Evolutionary conservation across 495 filamentous ascomycete species (phyloP).

Genomic region (Penicillium malachiteum): DNA sequence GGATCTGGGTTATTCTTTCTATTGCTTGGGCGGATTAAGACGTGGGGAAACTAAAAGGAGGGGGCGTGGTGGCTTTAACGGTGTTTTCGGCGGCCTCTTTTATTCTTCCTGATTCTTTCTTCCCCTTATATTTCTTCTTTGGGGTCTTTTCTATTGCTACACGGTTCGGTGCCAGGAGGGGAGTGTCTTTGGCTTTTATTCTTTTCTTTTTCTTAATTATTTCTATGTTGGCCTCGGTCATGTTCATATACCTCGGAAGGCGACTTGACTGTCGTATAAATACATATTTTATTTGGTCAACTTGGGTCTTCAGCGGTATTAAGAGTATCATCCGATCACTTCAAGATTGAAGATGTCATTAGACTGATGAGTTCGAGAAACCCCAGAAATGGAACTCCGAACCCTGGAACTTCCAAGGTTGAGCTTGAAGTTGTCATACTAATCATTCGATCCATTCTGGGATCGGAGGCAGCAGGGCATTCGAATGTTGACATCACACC

Average conservation of each 20-base stretch:
- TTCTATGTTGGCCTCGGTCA: slow-evolving; percentile 13
- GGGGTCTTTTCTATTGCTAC: slow-evolving; percentile 27
- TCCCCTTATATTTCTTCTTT: slow-evolving; percentile 6
- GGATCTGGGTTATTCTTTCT: slow-evolving; percentile 7
- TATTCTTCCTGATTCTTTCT: slow-evolving; percentile 2
- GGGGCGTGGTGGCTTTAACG: slow-evolving; percentile 30
- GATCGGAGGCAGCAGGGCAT: background rate
- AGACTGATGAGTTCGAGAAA: background rate
- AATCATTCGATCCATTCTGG: background rate
- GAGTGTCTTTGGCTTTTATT: slow-evolving; percentile 18
- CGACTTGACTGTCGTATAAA: slow-evolving; percentile 2
- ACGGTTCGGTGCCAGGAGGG: slow-evolving; percentile 26
- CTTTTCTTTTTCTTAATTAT: background rate
- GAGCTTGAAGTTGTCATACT: background rate
- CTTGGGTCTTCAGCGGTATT: too few species aligned
- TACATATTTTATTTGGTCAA: slow-evolving; percentile 5
- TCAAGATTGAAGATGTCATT: too few species aligned
- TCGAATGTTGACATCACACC: background rate
- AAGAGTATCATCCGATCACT: too few species aligned
- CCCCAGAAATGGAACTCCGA: background rate
- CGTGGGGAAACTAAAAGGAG: slow-evolving; percentile 15
- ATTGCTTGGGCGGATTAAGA: slow-evolving; percentile 19
- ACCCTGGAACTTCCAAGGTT: background rate
- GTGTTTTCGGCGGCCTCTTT: slow-evolving; percentile 30
- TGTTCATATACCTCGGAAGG: slow-evolving; percentile 27